Conservation (phyloP, 805 yeast species). For the Barnettozyma californica region DNA sequence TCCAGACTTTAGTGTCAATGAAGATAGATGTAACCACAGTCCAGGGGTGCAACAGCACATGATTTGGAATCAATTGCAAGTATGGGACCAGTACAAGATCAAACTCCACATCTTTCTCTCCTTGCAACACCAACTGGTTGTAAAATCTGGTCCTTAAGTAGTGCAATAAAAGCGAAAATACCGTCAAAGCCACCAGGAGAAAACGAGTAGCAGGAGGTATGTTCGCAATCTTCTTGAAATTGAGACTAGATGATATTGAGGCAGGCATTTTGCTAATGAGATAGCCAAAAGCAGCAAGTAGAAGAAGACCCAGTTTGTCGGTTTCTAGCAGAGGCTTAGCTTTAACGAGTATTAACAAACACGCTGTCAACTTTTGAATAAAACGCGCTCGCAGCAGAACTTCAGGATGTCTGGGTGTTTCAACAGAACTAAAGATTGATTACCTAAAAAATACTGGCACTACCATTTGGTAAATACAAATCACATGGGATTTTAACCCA, state of each 20-base stretch:
- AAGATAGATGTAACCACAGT: conserved; percentile 59
- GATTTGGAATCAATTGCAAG: conserved; percentile 59
- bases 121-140: conserved; percentile 17
- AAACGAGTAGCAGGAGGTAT: conserved; percentile 46
- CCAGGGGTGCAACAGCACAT: conserved; percentile 56
- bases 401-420: neutral
- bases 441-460: neutral
- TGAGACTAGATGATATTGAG: conserved; percentile 12
- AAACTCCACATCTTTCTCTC: conserved; percentile 26
- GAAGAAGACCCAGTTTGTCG: conserved; percentile 22
- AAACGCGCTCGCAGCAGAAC: neutral
- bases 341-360: neutral
- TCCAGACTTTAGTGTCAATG: conserved; percentile 48
- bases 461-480: neutral
- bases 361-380: neutral
- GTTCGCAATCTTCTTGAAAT: conserved; percentile 18
- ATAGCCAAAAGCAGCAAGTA: conserved; percentile 20
- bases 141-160: conserved; percentile 36
- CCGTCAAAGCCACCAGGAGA: conserved; percentile 34
- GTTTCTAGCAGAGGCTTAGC: neutral
- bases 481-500: conserved; percentile 1
- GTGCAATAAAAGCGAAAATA: conserved; percentile 37
- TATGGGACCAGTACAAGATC: conserved; percentile 46
- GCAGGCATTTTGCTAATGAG: conserved; percentile 22
- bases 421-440: neutral